Percentiles rank a stretch among this genome's conserved stretches.
These are phyloP conservation scores for Coniella lustricola DNA, from an alignment of 2,329 filamentous ascomycete genomes.

Conservation along the genomic window DNA sequence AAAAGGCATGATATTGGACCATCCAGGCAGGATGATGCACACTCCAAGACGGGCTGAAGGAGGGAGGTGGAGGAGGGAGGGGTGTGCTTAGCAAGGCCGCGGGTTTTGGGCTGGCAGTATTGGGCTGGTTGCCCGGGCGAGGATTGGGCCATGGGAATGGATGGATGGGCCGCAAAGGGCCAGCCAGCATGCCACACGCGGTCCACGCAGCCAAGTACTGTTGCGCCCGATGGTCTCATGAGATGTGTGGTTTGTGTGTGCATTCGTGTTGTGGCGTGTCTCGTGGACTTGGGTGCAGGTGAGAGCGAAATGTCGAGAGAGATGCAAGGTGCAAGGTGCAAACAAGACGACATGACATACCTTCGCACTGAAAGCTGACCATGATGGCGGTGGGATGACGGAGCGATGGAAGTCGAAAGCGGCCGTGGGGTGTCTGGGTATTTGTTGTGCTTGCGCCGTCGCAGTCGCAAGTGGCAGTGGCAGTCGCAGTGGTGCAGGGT, in stretches of 20 bases:
- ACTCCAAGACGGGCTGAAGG: background rate
- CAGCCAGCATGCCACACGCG: slow-evolving; percentile 7
- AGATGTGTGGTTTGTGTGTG: background rate
- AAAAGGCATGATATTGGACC: slow-evolving; percentile 7
- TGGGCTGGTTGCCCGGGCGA: too few relatives aligned
- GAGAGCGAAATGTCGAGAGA: too few relatives aligned
- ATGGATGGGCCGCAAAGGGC: background rate
- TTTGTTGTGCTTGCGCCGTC: slow-evolving; percentile 1
- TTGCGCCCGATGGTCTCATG: slow-evolving; percentile 7
- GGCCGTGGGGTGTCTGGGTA: slow-evolving; percentile 1
- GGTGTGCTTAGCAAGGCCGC: slow-evolving; percentile 9
- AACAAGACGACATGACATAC: slow-evolving; percentile 1
- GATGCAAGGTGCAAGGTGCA: too few relatives aligned
- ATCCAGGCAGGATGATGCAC: slow-evolving; percentile 7
- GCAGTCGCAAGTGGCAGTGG: too few relatives aligned
- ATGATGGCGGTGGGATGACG: slow-evolving; percentile 2
- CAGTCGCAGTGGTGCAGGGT: too few relatives aligned
- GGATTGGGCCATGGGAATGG: too few relatives aligned
- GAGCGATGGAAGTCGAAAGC: background rate
- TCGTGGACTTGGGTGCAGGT: background rate
- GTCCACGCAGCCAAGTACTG: slow-evolving; percentile 7
- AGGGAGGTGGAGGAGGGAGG: slow-evolving; percentile 3
- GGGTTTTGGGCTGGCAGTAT: background rate
- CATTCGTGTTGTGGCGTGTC: background rate
- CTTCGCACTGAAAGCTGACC: slow-evolving; percentile 16